Conservation (phyloP, 2,329 filamentous ascomycete genomes). For the Neoarthrinium moseri region DNA sequence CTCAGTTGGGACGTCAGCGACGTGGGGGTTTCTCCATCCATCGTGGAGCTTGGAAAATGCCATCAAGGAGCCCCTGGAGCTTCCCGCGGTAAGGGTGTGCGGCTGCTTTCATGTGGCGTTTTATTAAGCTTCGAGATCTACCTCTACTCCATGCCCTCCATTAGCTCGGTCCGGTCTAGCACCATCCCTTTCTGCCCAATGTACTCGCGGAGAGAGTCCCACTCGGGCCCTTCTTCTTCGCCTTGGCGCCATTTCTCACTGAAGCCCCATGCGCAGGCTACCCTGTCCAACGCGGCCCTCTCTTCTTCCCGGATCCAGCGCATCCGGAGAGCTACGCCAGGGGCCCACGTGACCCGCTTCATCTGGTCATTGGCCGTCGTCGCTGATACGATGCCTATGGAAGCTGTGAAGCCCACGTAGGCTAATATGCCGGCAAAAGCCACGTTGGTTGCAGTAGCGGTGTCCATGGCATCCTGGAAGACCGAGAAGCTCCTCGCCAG, state of each 20-base stretch:
- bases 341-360: constrained; percentile 87
- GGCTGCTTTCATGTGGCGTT: constrained; percentile 2
- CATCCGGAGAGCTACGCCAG: constrained; percentile 75
- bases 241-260: constrained; percentile 76
- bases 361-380: constrained; percentile 93
- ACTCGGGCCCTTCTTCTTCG: constrained; percentile 88
- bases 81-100: no score
- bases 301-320: constrained; percentile 91
- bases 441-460: constrained; percentile 70
- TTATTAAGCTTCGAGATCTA: neutral
- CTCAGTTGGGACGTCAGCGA: no score
- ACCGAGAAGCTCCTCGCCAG: constrained; percentile 66
- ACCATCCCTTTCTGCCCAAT: constrained; percentile 83
- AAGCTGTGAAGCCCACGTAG: constrained; percentile 78
- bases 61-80: no score
- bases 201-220: constrained; percentile 83
- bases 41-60: no score
- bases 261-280: constrained; percentile 91
- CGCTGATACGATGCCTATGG: constrained; percentile 79
- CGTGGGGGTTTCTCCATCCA: neutral
- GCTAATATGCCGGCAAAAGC: constrained; percentile 79
- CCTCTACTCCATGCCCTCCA: constrained; percentile 81
- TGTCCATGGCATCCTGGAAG: constrained; percentile 75
- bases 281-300: constrained; percentile 78
- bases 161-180: constrained; percentile 82